Conservation (phyloP, 1,284 basidiomycete genomes). For the Leccinum ponderosum region DNA sequence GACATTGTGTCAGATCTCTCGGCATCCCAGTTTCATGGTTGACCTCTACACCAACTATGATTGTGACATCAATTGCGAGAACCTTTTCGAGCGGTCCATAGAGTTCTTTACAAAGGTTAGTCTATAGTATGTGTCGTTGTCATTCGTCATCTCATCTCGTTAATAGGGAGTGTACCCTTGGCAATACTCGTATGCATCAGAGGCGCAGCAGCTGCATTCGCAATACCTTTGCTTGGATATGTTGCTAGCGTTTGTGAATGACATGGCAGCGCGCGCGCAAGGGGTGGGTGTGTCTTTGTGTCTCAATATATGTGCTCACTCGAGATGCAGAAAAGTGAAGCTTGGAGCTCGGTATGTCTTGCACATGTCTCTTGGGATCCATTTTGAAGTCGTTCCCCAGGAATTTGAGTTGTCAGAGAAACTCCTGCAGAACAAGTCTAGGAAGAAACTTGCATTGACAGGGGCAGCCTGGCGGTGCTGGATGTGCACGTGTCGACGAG, state of each 20-base stretch:
- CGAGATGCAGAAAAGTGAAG: conserved; percentile 40
- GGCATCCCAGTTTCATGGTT: conserved; percentile 86
- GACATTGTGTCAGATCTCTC: conserved; percentile 79
- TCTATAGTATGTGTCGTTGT: neutral
- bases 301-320: conserved; percentile 10
- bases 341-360: conserved; percentile 61
- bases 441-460: conserved; percentile 84
- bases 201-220: conserved; percentile 71
- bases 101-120: conserved; percentile 84
- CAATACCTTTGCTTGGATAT: conserved; percentile 92
- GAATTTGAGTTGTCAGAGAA: conserved; percentile 54
- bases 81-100: conserved; percentile 91
- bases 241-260: conserved; percentile 83
- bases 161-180: conserved; percentile 75
- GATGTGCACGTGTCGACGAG: too few species aligned
- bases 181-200: conserved; percentile 58
- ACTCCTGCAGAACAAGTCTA: conserved; percentile 75
- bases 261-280: conserved; percentile 83
- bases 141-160: conserved; percentile 4
- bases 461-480: conserved; percentile 56
- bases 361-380: neutral
- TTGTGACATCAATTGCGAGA: conserved; percentile 95
- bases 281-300: conserved; percentile 48
- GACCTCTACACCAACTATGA: conserved; percentile 97
- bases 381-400: conserved; percentile 35